Conservation (phyloP, 768 basidiomycete species). For the Xerocomellus chrysenteron region DNA sequence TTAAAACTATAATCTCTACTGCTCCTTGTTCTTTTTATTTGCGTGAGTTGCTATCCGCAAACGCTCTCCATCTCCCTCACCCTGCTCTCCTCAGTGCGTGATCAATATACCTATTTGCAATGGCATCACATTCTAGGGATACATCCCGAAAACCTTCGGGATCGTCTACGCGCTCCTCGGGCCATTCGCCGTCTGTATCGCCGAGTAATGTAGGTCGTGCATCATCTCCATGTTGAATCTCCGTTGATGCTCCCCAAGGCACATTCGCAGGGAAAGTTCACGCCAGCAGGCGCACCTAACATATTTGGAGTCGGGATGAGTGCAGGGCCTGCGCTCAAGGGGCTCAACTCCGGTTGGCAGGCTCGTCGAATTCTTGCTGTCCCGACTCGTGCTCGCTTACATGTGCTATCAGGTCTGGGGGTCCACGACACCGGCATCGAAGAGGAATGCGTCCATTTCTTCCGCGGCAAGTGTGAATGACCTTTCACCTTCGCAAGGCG, state of each 20-base stretch:
- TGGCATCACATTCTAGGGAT: conserved; percentile 38
- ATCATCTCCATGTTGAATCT: neutral
- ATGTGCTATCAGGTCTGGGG: conserved; percentile 54
- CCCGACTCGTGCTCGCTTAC: conserved; percentile 8
- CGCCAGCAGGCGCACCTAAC: conserved; percentile 40
- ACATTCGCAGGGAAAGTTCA: conserved; percentile 48
- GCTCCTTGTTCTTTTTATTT: conserved; percentile 24
- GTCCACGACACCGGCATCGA: conserved; percentile 46
- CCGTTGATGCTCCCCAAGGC: conserved; percentile 25
- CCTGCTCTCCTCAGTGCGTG: conserved; percentile 25
- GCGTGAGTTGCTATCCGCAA: conserved; percentile 25
- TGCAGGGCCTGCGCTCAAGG: conserved; percentile 47
- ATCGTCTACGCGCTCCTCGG: conserved; percentile 63
- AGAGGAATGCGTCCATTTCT: conserved; percentile 61
- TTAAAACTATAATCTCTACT: conserved; percentile 36
- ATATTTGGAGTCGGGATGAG: conserved; percentile 55
- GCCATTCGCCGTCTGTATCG: conserved; percentile 61
- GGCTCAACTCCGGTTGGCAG: conserved; percentile 67
- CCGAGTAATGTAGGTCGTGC: conserved; percentile 51
- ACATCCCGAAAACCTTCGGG: conserved; percentile 67
- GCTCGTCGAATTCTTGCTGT: conserved; percentile 36
- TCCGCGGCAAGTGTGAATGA: conserved; percentile 56
- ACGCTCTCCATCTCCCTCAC: conserved; percentile 15
- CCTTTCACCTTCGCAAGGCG: conserved; percentile 43
- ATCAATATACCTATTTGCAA: conserved; percentile 29